Percentiles rank a stretch among this genome's conserved stretches.
These are phyloP conservation scores for Leishmania mexicana DNA, from an alignment of 208 protist genomes.

Conservation along the genomic window DNA sequence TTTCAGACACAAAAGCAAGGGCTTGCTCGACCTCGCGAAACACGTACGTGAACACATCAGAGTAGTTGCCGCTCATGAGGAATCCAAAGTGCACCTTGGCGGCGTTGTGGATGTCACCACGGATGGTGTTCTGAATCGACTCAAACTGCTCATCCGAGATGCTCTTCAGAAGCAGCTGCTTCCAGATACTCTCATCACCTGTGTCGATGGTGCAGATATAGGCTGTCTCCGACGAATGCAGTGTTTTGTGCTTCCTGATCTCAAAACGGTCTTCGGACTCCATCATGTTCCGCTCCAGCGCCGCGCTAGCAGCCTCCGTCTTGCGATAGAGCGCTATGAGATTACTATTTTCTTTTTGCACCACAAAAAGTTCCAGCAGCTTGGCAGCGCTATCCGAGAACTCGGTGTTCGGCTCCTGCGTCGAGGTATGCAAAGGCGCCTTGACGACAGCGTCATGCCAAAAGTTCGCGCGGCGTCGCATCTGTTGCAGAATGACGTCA, in stretches of 20 bases:
- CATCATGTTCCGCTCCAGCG: slow-evolving; percentile 71
- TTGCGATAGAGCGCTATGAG: slow-evolving; percentile 51
- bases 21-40: slow-evolving; percentile 81
- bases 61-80: slow-evolving; percentile 82
- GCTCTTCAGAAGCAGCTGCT: slow-evolving; percentile 32
- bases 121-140: slow-evolving; percentile 50
- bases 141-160: slow-evolving; percentile 55
- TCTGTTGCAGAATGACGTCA: slow-evolving; percentile 29
- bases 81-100: slow-evolving; percentile 76
- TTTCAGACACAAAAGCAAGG: slow-evolving; percentile 71
- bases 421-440: slow-evolving; percentile 5
- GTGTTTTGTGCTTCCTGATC: slow-evolving; percentile 46
- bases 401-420: slow-evolving; percentile 22
- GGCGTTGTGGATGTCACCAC: slow-evolving; percentile 43
- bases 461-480: slow-evolving; percentile 21
- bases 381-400: slow-evolving; percentile 37
- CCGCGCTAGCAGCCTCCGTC: slow-evolving; percentile 37
- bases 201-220: slow-evolving; percentile 84
- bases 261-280: slow-evolving; percentile 73
- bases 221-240: slow-evolving; percentile 60
- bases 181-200: slow-evolving; percentile 68
- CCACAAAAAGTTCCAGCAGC: slow-evolving; percentile 56
- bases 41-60: slow-evolving; percentile 82
- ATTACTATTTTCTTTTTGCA: slow-evolving; percentile 59
- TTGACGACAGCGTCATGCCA: slow-evolving; percentile 18